phyloP scores from a whole-genome alignment of 305 asterid species.

The Solanum hybrid region DNA sequence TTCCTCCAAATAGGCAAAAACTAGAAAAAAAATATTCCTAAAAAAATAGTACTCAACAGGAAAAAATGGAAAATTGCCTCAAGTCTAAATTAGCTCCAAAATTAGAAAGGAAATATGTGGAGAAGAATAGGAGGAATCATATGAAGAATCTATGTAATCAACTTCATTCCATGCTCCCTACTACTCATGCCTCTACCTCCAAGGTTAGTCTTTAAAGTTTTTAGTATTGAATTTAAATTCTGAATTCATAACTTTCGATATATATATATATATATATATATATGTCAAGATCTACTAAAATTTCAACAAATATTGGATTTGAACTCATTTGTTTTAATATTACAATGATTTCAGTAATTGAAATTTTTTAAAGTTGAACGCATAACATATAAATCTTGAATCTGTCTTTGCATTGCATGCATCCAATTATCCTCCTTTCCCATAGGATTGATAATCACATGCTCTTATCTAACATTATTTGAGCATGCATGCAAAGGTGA shows the following conservation, averaged over 20 bases:
- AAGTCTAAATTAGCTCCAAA: slow-evolving; percentile 5
- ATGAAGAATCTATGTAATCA: slow-evolving; percentile 10
- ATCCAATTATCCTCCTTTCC: background rate
- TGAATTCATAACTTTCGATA: background rate
- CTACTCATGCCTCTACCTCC: background rate
- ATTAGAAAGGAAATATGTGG: slow-evolving; percentile 21
- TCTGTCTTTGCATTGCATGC: background rate
- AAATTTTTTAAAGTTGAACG: background rate
- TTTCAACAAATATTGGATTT: background rate
- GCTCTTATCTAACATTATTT: background rate
- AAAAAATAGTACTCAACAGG: background rate
- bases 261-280: too few species aligned
- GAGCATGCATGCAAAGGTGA: background rate
- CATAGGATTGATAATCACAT: background rate
- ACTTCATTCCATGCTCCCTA: slow-evolving; percentile 4
- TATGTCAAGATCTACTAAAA: background rate
- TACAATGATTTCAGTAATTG: background rate
- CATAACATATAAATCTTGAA: background rate
- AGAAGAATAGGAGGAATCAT: slow-evolving; percentile 24
- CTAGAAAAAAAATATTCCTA: background rate
- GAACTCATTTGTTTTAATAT: background rate
- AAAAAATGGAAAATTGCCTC: background rate
- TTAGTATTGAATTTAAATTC: too few species aligned
- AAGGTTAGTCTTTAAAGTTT: background rate
- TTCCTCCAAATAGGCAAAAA: background rate